Base-by-base conservation (phyloP, 352 stramenopile species). In the Phytopythium sindhum region DNA sequence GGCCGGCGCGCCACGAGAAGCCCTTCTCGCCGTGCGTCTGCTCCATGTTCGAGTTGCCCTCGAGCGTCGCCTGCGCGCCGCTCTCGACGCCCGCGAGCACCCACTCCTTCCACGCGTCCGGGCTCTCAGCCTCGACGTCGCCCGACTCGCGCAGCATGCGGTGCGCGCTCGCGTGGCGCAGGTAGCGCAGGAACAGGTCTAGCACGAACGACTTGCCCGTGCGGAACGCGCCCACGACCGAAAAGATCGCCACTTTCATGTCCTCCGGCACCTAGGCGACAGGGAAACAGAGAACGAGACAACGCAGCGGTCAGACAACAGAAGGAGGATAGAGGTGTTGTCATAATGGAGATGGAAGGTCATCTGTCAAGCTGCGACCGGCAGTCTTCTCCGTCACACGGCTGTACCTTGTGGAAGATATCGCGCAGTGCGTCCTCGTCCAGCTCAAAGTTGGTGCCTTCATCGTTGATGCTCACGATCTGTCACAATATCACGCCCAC, bases 201-300 rank as follows among this genome's bases (percentile, higher is more conserved):
- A 99, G 75, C 37, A 99, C 83, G 76, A 99, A 99, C 31, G 85
- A 98, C 70, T 99, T 99, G 57, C 98, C 98, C 31, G 97, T 99
- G 55, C 98, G 91, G 80, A 99, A 99, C 9, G 97, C 97, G 47
- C 98, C 98, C 1, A 99, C 97, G 14, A 99, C 97, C 42, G 91
- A 98, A 41, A 99, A 89, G 39, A 99, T 97, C 24, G 95, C 81
- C 12, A 99, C 96, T 75, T 99, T 98, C 88, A 97, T 98, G 60
- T 95, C 90, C 50, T 88, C 80, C 14, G 91, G 96, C 31, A 84
- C 77, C 74, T 88, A 57, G 31, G 24, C 12, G 42, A 14, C 19
- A n/a, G 5, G 0, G n/a, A 2, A n/a, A 48, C 0, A 23, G 1
- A 41, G 19, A 26, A 41, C 28, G 41, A 39, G 42, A 19, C 26